Evolutionary conservation across 2,329 filamentous ascomycete genomes (phyloP).

Genomic region (Talaromyces rugulosus): DNA sequence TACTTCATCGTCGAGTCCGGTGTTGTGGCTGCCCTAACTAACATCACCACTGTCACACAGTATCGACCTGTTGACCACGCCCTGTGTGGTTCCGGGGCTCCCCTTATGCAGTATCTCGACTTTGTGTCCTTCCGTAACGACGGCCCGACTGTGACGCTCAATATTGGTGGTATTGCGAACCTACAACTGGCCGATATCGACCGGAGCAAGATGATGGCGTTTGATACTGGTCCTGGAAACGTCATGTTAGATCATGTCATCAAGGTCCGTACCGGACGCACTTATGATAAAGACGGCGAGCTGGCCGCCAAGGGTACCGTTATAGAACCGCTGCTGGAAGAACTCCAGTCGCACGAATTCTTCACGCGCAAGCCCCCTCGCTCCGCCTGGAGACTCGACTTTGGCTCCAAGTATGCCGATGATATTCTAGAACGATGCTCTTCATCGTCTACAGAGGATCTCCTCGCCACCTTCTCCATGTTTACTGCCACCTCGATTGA

Average conservation of each 20-base stretch:
- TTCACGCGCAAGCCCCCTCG: slow-evolving; percentile 24
- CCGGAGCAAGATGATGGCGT: slow-evolving; percentile 29
- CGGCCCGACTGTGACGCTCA: slow-evolving; percentile 22
- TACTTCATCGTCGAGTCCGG: slow-evolving; percentile 29
- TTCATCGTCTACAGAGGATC: slow-evolving; percentile 18
- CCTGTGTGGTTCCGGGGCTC: slow-evolving; percentile 24
- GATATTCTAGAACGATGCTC: slow-evolving; percentile 16
- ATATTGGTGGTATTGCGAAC: slow-evolving; percentile 30
- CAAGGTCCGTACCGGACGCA: slow-evolving; percentile 19
- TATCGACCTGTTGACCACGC: slow-evolving; percentile 28
- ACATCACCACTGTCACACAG: slow-evolving; percentile 27
- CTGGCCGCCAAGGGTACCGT: slow-evolving; percentile 21
- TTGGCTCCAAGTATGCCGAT: slow-evolving; percentile 24
- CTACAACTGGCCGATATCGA: slow-evolving; percentile 25
- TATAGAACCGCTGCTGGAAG: slow-evolving; percentile 17
- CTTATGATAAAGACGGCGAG: slow-evolving; percentile 25
- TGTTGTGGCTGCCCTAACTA: slow-evolving; percentile 25
- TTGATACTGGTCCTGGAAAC: slow-evolving; percentile 27
- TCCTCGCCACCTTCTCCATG: slow-evolving; percentile 21
- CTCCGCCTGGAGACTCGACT: slow-evolving; percentile 26
- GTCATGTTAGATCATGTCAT: slow-evolving; percentile 29
- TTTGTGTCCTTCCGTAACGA: slow-evolving; percentile 26
- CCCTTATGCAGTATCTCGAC: slow-evolving; percentile 30
- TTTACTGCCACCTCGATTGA: slow-evolving; percentile 21
- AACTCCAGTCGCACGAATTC: slow-evolving; percentile 21